Percentiles rank a stretch among this genome's conserved stretches.
phyloP scores from a whole-genome alignment of 371 early-diverging fungal genomes.

The Rhizomucor miehei region DNA sequence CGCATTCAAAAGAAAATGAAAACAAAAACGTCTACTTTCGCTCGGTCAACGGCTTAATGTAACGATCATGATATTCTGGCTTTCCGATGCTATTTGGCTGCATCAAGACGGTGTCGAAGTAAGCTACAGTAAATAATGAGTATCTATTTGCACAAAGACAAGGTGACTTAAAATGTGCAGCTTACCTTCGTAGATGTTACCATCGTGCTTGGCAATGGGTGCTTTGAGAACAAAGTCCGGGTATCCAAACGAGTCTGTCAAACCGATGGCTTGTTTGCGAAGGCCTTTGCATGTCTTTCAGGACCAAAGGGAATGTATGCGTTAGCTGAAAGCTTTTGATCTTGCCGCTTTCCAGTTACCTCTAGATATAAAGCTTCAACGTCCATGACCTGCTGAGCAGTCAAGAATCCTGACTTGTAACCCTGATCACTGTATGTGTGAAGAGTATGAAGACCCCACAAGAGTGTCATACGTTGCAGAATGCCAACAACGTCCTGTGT shows the following conservation, averaged over 20 bases:
- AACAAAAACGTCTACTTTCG: too few relatives aligned
- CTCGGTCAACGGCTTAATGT: constrained; percentile 24
- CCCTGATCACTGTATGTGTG: constrained; percentile 47
- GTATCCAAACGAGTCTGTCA: constrained; percentile 59
- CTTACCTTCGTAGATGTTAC: constrained; percentile 57
- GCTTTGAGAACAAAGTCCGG: constrained; percentile 70
- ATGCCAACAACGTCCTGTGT: constrained; percentile 23
- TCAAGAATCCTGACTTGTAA: constrained; percentile 50
- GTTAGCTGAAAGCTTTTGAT: neutral
- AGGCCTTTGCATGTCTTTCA: constrained; percentile 43
- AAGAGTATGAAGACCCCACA: constrained; percentile 43
- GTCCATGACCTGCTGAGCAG: constrained; percentile 42
- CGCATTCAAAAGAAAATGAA: too few relatives aligned
- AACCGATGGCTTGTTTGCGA: constrained; percentile 59
- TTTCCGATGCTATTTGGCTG: constrained; percentile 19
- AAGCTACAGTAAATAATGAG: constrained; percentile 2
- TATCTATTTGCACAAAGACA: too few relatives aligned
- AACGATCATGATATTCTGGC: constrained; percentile 17
- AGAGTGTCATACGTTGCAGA: constrained; percentile 27
- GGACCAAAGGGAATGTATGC: constrained; percentile 2
- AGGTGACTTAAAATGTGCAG: neutral
- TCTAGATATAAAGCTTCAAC: constrained; percentile 43
- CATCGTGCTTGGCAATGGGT: constrained; percentile 64
- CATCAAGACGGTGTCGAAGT: constrained; percentile 18
- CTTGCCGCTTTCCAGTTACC: too few relatives aligned